These are phyloP conservation scores for Globisporangium solare DNA, from an alignment of 352 stramenopile species.

Conservation along the genomic window DNA sequence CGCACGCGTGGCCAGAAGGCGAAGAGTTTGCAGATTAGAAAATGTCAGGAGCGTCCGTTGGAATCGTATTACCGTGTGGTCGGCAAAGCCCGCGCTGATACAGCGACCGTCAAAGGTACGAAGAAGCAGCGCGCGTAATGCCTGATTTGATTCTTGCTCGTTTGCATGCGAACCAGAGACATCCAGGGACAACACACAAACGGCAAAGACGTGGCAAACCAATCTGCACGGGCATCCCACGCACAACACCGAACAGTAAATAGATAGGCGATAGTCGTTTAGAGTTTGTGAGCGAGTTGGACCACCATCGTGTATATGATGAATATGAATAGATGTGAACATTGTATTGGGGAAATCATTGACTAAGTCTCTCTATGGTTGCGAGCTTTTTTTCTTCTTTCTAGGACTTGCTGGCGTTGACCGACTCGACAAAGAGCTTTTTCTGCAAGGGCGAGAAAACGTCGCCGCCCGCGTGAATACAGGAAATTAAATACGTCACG, in stretches of 20 bases:
- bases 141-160: not conserved
- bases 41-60: conserved; percentile 53
- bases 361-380: not conserved
- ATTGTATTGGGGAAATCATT: not conserved
- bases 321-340: not conserved
- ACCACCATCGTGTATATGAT: not conserved
- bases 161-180: not conserved
- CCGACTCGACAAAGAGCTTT: conserved; percentile 74
- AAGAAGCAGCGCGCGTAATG: conserved; percentile 13
- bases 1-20: conserved; percentile 69
- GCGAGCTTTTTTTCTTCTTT: too few relatives aligned
- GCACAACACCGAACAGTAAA: not conserved
- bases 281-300: not conserved
- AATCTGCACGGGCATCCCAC: not conserved
- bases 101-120: conserved; percentile 9
- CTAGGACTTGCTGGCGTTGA: conserved; percentile 16
- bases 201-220: too few relatives aligned
- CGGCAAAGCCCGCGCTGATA: conserved; percentile 39
- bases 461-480: conserved; percentile 75
- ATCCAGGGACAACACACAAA: too few relatives aligned
- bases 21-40: conserved; percentile 21
- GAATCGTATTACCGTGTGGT: conserved; percentile 77
- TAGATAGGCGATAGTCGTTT: not conserved
- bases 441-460: conserved; percentile 81
- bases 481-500: conserved; percentile 88